phyloP scores from a whole-genome alignment of 176 grass and related monocot genomes.

The Miscanthus lutarioriparius region DNA sequence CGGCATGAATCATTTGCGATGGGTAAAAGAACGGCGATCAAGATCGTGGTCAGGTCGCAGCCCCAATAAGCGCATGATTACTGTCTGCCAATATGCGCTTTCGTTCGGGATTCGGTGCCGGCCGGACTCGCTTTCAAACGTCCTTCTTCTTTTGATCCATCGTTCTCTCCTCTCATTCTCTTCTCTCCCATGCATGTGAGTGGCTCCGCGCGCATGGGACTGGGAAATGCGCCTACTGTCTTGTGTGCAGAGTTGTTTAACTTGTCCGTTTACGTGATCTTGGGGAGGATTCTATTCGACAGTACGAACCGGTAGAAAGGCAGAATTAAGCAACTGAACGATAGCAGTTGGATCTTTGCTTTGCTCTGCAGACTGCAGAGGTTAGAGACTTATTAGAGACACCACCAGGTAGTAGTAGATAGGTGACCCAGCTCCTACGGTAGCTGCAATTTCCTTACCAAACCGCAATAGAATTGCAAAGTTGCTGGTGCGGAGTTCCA shows the following conservation, averaged over 20 bases:
- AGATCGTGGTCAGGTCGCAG: conserved; percentile 18
- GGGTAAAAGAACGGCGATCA: conserved; percentile 38
- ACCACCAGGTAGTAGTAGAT: too few species aligned
- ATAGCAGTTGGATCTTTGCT: neutral
- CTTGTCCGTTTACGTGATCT: neutral
- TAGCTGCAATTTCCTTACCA: too few species aligned
- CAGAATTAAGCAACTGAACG: neutral
- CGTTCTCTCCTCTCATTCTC: neutral
- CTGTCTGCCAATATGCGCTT: conserved; percentile 19
- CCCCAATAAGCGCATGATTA: conserved; percentile 32
- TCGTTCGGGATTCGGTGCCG: conserved; percentile 40
- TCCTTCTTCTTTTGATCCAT: neutral
- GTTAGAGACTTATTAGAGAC: too few species aligned
- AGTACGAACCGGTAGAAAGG: too few species aligned
- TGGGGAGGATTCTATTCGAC: too few species aligned
- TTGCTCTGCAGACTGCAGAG: too few species aligned
- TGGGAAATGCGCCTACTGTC: neutral
- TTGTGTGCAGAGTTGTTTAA: neutral
- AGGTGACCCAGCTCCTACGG: too few species aligned
- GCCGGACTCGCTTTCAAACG: neutral
- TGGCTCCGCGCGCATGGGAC: neutral
- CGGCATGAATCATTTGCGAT: conserved; percentile 29
- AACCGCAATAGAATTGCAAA: too few species aligned
- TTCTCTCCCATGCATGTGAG: neutral
- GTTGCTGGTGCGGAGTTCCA: too few species aligned